Evolutionary conservation across 192 early-diverging fungal species (phyloP).

Genomic region (Podila epigama): DNA sequence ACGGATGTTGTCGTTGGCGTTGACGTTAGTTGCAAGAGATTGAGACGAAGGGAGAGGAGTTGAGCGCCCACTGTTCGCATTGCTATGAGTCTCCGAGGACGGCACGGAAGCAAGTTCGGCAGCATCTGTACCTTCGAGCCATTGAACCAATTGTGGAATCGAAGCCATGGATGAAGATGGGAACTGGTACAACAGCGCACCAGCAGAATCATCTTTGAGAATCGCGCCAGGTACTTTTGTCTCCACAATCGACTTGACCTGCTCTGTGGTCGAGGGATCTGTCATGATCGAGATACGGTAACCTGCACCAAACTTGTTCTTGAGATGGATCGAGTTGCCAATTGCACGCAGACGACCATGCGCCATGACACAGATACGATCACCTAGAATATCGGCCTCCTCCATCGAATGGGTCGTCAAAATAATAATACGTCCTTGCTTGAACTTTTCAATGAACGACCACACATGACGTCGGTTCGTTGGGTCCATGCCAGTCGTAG

Average conservation of each 20-base stretch:
- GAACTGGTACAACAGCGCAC: slow-evolving; percentile 72
- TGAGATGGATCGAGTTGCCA: slow-evolving; percentile 69
- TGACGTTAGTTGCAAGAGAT: not conserved
- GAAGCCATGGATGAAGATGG: slow-evolving; percentile 51
- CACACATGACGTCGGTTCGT: slow-evolving; percentile 82
- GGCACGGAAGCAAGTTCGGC: slow-evolving; percentile 8
- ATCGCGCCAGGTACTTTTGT: slow-evolving; percentile 55
- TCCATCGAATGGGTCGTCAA: slow-evolving; percentile 81
- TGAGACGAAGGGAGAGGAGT: slow-evolving; percentile 2
- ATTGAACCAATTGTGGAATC: slow-evolving; percentile 65
- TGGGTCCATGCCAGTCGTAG: slow-evolving; percentile 76
- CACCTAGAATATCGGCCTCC: slow-evolving; percentile 69
- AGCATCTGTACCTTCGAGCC: slow-evolving; percentile 57
- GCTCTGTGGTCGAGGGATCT: slow-evolving; percentile 51
- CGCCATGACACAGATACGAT: slow-evolving; percentile 73
- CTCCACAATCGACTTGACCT: slow-evolving; percentile 57
- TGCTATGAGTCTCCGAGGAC: not conserved
- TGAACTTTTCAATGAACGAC: slow-evolving; percentile 82
- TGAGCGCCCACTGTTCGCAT: slow-evolving; percentile 33
- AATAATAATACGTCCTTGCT: slow-evolving; percentile 72
- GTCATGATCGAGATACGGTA: slow-evolving; percentile 73
- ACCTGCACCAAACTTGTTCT: slow-evolving; percentile 78
- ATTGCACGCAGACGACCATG: slow-evolving; percentile 68
- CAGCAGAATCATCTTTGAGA: slow-evolving; percentile 76
- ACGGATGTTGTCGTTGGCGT: slow-evolving; percentile 8